Conservation (phyloP, 331 rosid genomes). For the Quercus lobata region DNA sequence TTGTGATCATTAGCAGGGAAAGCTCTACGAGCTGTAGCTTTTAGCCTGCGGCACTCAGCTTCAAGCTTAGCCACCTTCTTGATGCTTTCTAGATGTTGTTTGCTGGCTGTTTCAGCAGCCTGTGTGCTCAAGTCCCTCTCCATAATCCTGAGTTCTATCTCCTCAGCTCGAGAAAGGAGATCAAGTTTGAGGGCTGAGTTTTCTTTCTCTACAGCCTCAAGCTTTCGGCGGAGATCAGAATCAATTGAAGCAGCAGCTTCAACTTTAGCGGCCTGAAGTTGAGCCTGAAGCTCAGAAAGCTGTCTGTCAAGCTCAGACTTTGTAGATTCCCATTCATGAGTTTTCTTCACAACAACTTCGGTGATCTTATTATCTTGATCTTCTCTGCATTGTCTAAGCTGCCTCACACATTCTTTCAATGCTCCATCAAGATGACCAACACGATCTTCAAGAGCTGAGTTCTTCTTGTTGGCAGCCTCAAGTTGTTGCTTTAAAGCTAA, state of each 20-base stretch:
- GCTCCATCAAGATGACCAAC: constrained; percentile 89
- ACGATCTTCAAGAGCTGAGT: constrained; percentile 61
- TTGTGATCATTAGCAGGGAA: constrained; percentile 32
- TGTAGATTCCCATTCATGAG: constrained; percentile 47
- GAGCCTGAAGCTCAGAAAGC: constrained; percentile 47
- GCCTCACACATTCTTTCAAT: constrained; percentile 85
- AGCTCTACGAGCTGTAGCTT: constrained; percentile 43
- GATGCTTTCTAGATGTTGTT: constrained; percentile 65
- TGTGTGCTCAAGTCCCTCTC: constrained; percentile 75
- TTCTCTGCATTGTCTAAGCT: constrained; percentile 84
- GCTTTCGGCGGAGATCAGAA: constrained; percentile 40
- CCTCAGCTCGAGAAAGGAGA: constrained; percentile 64
- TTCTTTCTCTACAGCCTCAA: constrained; percentile 54
- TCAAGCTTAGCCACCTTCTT: constrained; percentile 79
- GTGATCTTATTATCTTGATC: constrained; percentile 56
- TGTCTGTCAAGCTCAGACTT: constrained; percentile 54
- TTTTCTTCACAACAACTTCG: constrained; percentile 47
- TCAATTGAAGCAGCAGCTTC: constrained; percentile 38
- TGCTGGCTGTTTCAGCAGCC: constrained; percentile 83
- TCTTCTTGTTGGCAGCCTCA: constrained; percentile 58
- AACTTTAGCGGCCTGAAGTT: constrained; percentile 55
- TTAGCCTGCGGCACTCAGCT: constrained; percentile 73
- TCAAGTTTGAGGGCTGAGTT: constrained; percentile 51
- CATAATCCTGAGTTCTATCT: constrained; percentile 47
- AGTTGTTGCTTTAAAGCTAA: constrained; percentile 54